Evolutionary conservation across 2,329 filamentous ascomycete species (phyloP), one percentile per base, ranked within the genome.

Genomic region (Hypomyces rosellus): DNA sequence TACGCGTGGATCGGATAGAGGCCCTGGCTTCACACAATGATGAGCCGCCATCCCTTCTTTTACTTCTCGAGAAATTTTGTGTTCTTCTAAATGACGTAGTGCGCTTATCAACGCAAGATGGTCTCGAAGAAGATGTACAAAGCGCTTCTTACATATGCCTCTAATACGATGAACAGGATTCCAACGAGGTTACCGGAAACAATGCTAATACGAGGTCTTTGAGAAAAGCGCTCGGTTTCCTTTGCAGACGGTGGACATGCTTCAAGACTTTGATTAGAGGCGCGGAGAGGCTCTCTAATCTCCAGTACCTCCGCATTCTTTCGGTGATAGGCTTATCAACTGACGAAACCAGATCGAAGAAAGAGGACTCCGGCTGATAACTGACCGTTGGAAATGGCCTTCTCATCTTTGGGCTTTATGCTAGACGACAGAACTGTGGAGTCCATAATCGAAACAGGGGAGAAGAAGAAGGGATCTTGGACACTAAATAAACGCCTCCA

Each of bases 231-330:
- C 38, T 48, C 14, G 37, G 46, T 18, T 48, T 41, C 37, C 37
- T 48, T 7, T 20, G 46, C 15, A 48, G 22, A 15, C 12, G 33
- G 16, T 22, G 22, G 16, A 42, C 37, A 34, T 42, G 46, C 38
- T 36, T 48, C 11, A 25, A 48, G 22, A 48, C 46, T 15, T 13
- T 48, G 38, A 15, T 7, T 7, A 41, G 45, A 20, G 39, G 37
- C 25, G 22, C 45, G 33, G 45, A 48, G 36, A 41, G 37, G 12
- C 36, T 48, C 15, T 41, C 37, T 2, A n/a, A 39, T n/a, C 39
- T 48, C 22, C 45, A 48, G 11, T 16, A 48, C 16, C 45, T 48
- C 15, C 45, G 37, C 8, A 48, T 48, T 16, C 45, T 48, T 12
- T 39, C 37, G 13, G 37, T 41, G 37, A 20, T 34, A 12, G 37